Percentiles rank a stretch among this genome's conserved stretches.
These are phyloP conservation scores for Xylariaceae sp. DNA, from an alignment of 2,329 filamentous ascomycete species.

Conservation along the genomic window DNA sequence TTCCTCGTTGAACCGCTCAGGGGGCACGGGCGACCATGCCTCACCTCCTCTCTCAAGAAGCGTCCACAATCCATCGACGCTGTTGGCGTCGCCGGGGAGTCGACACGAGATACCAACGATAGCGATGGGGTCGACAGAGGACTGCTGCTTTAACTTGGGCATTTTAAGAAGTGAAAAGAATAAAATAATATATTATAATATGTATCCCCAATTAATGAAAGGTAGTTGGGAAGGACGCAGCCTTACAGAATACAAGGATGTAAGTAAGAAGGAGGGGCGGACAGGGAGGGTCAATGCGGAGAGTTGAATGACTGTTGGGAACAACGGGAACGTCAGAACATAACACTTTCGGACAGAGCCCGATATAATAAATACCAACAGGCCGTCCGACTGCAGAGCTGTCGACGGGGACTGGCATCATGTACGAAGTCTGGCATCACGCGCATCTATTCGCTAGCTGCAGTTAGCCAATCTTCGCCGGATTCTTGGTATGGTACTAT, in stretches of 20 bases:
- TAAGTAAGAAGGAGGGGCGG: background rate
- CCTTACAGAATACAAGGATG: background rate
- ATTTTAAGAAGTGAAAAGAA: background rate
- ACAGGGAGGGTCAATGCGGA: background rate
- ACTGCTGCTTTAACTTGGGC: background rate
- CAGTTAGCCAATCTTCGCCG: background rate
- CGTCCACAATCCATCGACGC: conserved; percentile 10
- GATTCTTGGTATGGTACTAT: background rate
- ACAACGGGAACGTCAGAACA: background rate
- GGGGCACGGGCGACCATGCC: conserved; percentile 10
- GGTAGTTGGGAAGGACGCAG: background rate
- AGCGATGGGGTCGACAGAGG: conserved; percentile 4
- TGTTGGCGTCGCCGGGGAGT: conserved; percentile 14
- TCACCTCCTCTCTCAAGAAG: conserved; percentile 7
- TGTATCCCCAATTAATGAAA: background rate
- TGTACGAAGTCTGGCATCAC: background rate
- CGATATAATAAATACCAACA: background rate
- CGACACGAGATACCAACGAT: conserved; percentile 16
- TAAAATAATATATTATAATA: background rate
- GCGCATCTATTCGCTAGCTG: background rate
- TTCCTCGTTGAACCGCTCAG: conserved; percentile 11
- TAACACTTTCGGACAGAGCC: background rate
- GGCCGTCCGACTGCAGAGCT: no score
- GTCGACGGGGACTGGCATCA: no score
- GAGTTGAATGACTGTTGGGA: background rate